Conservation (phyloP, 768 basidiomycete species). For the Pluteus cervinus region DNA sequence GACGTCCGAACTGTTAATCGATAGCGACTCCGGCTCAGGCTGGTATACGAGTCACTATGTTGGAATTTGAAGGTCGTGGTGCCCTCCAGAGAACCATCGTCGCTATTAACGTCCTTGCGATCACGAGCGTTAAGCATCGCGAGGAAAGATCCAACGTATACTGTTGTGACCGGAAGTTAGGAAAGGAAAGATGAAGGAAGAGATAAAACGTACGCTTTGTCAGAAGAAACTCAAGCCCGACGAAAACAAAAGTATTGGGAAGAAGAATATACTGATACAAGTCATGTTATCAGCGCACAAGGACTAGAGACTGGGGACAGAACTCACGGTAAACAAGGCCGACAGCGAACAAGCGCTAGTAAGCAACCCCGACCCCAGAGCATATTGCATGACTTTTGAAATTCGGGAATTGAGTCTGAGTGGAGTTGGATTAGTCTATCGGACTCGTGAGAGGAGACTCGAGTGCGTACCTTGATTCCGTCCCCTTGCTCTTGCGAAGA, state of each 20-base stretch:
- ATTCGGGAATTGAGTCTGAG: slow-evolving; percentile 27
- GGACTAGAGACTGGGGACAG: background rate
- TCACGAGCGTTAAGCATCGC: slow-evolving; percentile 40
- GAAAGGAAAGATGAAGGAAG: background rate
- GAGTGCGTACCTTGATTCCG: slow-evolving; percentile 14
- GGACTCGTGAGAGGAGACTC: background rate
- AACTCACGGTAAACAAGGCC: slow-evolving; percentile 34
- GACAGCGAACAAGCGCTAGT: slow-evolving; percentile 42
- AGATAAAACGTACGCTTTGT: slow-evolving; percentile 31
- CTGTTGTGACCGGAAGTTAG: slow-evolving; percentile 16
- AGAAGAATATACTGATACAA: slow-evolving; percentile 33
- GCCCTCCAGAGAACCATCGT: slow-evolving; percentile 2
- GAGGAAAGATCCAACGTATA: slow-evolving; percentile 43
- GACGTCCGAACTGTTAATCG: too few species aligned
- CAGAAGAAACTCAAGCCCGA: slow-evolving; percentile 34
- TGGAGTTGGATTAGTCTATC: background rate
- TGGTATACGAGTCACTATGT: too few species aligned
- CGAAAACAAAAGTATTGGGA: slow-evolving; percentile 37
- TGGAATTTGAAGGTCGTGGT: too few species aligned
- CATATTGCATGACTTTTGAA: slow-evolving; percentile 30
- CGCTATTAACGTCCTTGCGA: slow-evolving; percentile 8
- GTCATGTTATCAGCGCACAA: background rate
- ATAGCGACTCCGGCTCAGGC: too few species aligned
- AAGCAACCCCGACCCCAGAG: slow-evolving; percentile 29
- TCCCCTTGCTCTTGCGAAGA: slow-evolving; percentile 25